Conservation (phyloP, 1,284 basidiomycete species). For the Melampsora larici-populina region DNA sequence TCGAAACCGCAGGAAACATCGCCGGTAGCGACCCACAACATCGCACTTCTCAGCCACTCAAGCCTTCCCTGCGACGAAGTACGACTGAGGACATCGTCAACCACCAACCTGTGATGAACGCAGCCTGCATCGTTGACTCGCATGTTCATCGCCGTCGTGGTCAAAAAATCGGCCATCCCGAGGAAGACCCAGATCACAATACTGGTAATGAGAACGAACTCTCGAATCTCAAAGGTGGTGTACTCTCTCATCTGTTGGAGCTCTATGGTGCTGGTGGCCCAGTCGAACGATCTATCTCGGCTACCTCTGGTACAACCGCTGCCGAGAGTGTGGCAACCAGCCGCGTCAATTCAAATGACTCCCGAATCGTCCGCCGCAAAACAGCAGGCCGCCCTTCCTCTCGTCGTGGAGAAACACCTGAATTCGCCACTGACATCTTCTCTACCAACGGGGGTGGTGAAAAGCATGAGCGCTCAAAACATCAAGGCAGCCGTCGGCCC, state of each 20-base stretch:
- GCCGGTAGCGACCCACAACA: slow-evolving; percentile 31
- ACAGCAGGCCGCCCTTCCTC: not conserved
- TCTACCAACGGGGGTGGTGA: not conserved
- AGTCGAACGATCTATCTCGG: slow-evolving; percentile 33
- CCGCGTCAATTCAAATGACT: slow-evolving; percentile 29
- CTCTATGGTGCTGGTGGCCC: slow-evolving; percentile 22
- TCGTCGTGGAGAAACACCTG: slow-evolving; percentile 7
- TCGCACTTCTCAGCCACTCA: slow-evolving; percentile 31
- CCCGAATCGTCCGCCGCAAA: slow-evolving; percentile 10
- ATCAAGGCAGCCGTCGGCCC: not conserved
- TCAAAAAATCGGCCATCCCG: not conserved
- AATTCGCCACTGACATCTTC: not conserved
- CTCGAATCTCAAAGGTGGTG: slow-evolving; percentile 18
- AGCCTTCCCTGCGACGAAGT: slow-evolving; percentile 25
- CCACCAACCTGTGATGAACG: slow-evolving; percentile 21
- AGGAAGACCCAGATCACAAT: not conserved
- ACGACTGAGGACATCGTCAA: slow-evolving; percentile 39
- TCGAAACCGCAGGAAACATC: not conserved
- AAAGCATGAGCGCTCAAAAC: not conserved
- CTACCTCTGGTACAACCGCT: slow-evolving; percentile 29
- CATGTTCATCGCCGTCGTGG: slow-evolving; percentile 32
- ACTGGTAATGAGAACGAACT: slow-evolving; percentile 16
- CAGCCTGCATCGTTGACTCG: slow-evolving; percentile 27
- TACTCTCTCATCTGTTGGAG: slow-evolving; percentile 38
- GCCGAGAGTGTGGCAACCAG: slow-evolving; percentile 34